Percentiles rank a stretch among this genome's conserved stretches.
phyloP scores from a whole-genome alignment of 164 flowering plant genomes.

The Warburgia ugandensis region DNA sequence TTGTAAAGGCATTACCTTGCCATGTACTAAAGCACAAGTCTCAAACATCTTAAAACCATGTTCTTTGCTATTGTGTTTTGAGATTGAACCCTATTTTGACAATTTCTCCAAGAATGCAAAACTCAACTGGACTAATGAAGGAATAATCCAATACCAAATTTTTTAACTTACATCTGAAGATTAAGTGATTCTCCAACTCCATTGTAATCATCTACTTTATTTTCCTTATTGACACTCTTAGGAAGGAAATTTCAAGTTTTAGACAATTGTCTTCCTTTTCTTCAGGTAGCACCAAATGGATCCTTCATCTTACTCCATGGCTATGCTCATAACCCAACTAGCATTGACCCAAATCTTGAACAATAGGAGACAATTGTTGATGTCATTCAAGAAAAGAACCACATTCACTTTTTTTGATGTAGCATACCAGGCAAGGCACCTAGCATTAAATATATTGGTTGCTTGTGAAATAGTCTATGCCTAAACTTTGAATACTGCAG shows the following conservation, averaged over 20 bases:
- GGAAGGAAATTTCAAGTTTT: not conserved
- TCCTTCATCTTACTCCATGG: conserved; percentile 93
- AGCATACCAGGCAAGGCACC: conserved; percentile 77
- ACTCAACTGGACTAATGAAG: too few species aligned
- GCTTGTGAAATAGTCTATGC: not conserved
- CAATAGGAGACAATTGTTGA: conserved; percentile 94
- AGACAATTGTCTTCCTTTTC: conserved; percentile 3
- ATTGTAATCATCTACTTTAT: too few species aligned
- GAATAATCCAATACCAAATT: too few species aligned
- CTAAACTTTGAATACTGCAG: conserved; percentile 26
- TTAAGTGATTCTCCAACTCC: too few species aligned
- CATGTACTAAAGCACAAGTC: too few species aligned
- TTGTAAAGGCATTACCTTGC: too few species aligned
- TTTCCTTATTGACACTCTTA: too few species aligned
- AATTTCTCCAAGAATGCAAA: too few species aligned
- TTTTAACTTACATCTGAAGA: too few species aligned
- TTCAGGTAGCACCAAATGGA: conserved; percentile 89
- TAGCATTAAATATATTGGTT: not conserved
- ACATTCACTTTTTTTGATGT: conserved; percentile 96
- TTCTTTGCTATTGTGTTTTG: too few species aligned
- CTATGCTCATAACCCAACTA: conserved; percentile 99
- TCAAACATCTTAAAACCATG: too few species aligned
- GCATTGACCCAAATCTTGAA: conserved; percentile 91
- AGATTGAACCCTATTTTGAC: too few species aligned
- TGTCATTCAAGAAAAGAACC: conserved; percentile 92